Evolutionary conservation across 345 rosid species (phyloP), one percentile per base, ranked within the genome.

Genomic region (Linum usitatissimum): DNA sequence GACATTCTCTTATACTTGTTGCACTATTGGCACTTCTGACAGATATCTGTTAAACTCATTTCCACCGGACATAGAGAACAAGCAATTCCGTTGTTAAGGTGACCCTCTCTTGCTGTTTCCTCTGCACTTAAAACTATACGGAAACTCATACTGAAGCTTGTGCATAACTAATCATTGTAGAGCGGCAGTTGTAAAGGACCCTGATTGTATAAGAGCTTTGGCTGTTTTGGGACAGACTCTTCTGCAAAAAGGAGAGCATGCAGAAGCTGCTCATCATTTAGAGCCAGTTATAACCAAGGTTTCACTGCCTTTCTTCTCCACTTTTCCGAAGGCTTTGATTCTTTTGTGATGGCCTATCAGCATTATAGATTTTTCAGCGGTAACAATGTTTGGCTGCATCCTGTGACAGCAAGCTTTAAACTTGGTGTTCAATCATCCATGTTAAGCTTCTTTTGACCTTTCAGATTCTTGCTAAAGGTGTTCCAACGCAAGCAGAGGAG

Each of bases 231-330:
- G 98, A 10, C 91, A 87, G 72, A 73, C 83, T 80, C 75, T 84
- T 48, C 71, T 81, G 70, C 89, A 79, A 57, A 77, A 80, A 64
- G 93, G 75, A 61, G 74, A 71, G 65, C 68, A 68, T 23, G 69
- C 53, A 53, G 93, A 92, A 68, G 91, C 97, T 53, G 65, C 68
- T 62, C 77, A 83, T 57, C 71, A 75, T 72, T 80, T 92, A 31
- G 97, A 89, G 76, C 70, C 65, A 70, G 95, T 90, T 51, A 75
- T 85, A 63, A 77, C 89, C 66, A 85, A 85, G 93, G 96, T 91
- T 31, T 62, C n/a, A n/a, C n/a, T n/a, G n/a, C n/a, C 30, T 40
- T 53, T 36, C 19, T 62, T 60, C 23, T 42, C 9, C 49, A 42
- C 10, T n/a, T 42, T 42, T 42, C 10, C 55, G 28, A 42, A 28